Conservation (phyloP, 2,329 filamentous ascomycete genomes). For the Bipolaris gigantea region DNA sequence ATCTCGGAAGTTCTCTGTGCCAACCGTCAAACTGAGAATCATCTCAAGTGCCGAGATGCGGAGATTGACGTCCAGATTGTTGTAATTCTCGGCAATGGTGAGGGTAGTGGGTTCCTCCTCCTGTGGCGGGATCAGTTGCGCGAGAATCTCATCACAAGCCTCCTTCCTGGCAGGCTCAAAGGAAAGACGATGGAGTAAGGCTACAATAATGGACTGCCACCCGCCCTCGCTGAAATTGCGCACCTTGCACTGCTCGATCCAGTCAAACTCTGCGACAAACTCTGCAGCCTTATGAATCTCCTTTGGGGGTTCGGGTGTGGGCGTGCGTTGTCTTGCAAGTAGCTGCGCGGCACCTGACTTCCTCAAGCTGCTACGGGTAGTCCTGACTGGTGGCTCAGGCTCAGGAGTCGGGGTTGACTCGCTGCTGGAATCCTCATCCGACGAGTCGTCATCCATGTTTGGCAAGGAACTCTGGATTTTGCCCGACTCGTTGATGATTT, state of each 20-base stretch:
- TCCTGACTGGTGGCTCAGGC: slow-evolving; percentile 74
- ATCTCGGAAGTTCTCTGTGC: slow-evolving; percentile 81
- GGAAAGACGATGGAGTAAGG: slow-evolving; percentile 81
- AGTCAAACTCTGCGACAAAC: slow-evolving; percentile 72
- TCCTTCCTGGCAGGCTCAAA: slow-evolving; percentile 69
- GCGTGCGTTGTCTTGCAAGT: slow-evolving; percentile 40
- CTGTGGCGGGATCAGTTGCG: slow-evolving; percentile 77
- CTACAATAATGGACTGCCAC: slow-evolving; percentile 89
- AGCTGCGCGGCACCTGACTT: slow-evolving; percentile 72
- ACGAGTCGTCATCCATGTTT: slow-evolving; percentile 57
- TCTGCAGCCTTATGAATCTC: slow-evolving; percentile 70
- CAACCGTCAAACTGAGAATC: slow-evolving; percentile 80
- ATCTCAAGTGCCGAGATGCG: slow-evolving; percentile 81
- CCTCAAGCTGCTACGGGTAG: slow-evolving; percentile 82
- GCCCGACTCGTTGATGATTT: slow-evolving; percentile 78
- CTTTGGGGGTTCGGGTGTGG: slow-evolving; percentile 42
- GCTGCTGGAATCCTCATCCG: slow-evolving; percentile 56
- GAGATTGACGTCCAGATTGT: slow-evolving; percentile 76
- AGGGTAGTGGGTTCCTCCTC: slow-evolving; percentile 72
- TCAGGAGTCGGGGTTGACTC: slow-evolving; percentile 56
- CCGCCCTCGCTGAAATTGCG: slow-evolving; percentile 86
- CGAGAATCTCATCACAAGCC: slow-evolving; percentile 77
- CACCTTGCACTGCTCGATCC: slow-evolving; percentile 81
- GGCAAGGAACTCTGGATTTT: slow-evolving; percentile 79
- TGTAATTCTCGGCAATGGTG: slow-evolving; percentile 73